These are phyloP conservation scores for Debaryomycetaceae sp. DNA, from an alignment of 1,139 yeast species.

Conservation along the genomic window DNA sequence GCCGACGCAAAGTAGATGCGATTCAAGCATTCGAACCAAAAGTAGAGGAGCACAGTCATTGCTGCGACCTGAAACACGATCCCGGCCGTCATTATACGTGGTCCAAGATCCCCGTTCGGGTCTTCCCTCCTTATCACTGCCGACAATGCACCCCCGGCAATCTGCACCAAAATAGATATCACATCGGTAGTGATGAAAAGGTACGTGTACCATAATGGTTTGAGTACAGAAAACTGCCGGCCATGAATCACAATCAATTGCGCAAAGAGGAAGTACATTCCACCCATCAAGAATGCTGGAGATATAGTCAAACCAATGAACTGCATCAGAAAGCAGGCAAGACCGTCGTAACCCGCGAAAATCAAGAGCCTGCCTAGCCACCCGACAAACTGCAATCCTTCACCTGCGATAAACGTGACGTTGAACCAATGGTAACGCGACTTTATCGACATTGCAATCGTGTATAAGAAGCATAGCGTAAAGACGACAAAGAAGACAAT, in stretches of 20 bases:
- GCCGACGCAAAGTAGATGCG: conserved; percentile 29
- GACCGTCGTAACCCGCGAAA: conserved; percentile 33
- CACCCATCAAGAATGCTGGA: conserved; percentile 87
- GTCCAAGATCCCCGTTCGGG: conserved; percentile 39
- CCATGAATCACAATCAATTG: conserved; percentile 67
- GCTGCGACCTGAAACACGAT: conserved; percentile 68
- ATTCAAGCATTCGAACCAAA: conserved; percentile 46
- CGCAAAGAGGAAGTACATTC: conserved; percentile 68
- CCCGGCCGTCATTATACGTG: conserved; percentile 75
- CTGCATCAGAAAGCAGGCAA: conserved; percentile 42
- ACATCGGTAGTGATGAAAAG: conserved; percentile 60
- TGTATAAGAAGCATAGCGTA: conserved; percentile 13
- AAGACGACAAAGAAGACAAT: conserved; percentile 20
- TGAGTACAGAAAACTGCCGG: conserved; percentile 43
- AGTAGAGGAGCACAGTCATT: conserved; percentile 50
- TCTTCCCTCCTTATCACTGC: conserved; percentile 31
- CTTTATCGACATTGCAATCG: conserved; percentile 13
- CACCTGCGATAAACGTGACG: conserved; percentile 48
- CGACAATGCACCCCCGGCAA: conserved; percentile 74
- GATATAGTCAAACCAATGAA: conserved; percentile 65
- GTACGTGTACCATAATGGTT: conserved; percentile 68
- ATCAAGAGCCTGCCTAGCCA: conserved; percentile 49
- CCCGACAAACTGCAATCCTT: conserved; percentile 58
- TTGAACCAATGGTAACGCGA: conserved; percentile 71
- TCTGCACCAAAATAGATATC: conserved; percentile 66